These are phyloP conservation scores for Oidium heveae DNA, from an alignment of 2,329 filamentous ascomycete species.

Conservation along the genomic window DNA sequence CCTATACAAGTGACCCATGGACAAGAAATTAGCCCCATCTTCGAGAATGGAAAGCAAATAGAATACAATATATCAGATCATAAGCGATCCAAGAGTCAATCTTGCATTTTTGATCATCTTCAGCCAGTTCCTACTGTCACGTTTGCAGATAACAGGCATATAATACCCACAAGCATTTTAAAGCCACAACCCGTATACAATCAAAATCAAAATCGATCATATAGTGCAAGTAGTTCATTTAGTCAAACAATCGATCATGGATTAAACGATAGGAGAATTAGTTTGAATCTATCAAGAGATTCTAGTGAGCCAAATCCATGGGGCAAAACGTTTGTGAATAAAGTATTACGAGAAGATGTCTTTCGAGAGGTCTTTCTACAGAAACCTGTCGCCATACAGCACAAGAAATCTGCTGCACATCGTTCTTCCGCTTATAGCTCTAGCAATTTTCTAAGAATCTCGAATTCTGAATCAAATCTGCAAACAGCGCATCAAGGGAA, in stretches of 20 bases:
- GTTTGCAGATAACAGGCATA: conserved; percentile 82
- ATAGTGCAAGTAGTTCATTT: conserved; percentile 6
- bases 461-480: conserved; percentile 13
- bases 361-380: conserved; percentile 80
- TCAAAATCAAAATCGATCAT: conserved; percentile 7
- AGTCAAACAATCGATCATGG: background rate
- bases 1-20: conserved; percentile 1
- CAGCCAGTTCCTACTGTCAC: conserved; percentile 65
- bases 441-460: conserved; percentile 13
- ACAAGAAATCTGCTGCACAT: conserved; percentile 38
- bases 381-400: conserved; percentile 54
- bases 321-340: conserved; percentile 83
- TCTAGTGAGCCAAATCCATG: conserved; percentile 20
- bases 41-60: conserved; percentile 10
- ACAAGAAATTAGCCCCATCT: conserved; percentile 6
- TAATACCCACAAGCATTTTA: conserved; percentile 66
- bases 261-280: background rate
- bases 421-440: conserved; percentile 30
- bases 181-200: conserved; percentile 25
- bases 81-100: conserved; percentile 40
- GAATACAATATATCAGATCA: conserved; percentile 2
- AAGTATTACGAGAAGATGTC: conserved; percentile 66
- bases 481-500: conserved; percentile 15
- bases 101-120: conserved; percentile 27
- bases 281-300: conserved; percentile 9